Evolutionary conservation across 805 yeast species (phyloP), one percentile per base, ranked within the genome.

Genomic region (Wickerhamomyces rabaulensis): DNA sequence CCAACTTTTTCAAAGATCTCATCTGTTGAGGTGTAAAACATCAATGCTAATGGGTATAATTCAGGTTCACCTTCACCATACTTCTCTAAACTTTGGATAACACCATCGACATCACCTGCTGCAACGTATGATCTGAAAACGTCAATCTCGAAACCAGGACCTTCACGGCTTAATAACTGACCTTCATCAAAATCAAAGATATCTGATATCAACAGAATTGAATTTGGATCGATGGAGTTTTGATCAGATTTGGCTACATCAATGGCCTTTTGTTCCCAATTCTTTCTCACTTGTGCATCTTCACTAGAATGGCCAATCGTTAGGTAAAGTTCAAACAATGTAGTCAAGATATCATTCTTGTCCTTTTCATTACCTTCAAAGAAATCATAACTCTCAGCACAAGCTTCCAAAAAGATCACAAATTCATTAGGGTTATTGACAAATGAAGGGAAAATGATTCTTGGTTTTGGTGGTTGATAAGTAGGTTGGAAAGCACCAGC

Each of bases 391-490:
- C 86, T 75, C 55, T 84, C 87, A 15, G 90, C 66, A 56, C 96
- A 89, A 0, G 98, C 97, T 62, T 94, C 99, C 47, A 94, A 65
- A 52, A 94, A 94, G 8, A 87, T 86, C 22, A 91, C 94, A 72
- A 94, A 92, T 59, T 91, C 94, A 58, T 82, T 78, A 0, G 94
- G 90, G 60, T 86, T 88, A 53, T 83, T 78, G n/a, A 87, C 79
- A 62, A 94, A 94, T 1, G 95, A 81, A 2, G 92, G 82, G 60
- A 89, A 94, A 1, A 92, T 87, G 36, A 92, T 71, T 40, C 90
- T 75, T 7, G 98, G 98, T 43, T 82, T 76, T 3, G 99, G 99
- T 2, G 98, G 97, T 43, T 84, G 83, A 63, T 94, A 94, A 0
- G 94, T 86, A 15, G 91, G 84, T 35, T 29, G 40, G 9, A 25